Conservation (phyloP, 192 early-diverging fungal genomes). For the Lobosporangium transversale region DNA sequence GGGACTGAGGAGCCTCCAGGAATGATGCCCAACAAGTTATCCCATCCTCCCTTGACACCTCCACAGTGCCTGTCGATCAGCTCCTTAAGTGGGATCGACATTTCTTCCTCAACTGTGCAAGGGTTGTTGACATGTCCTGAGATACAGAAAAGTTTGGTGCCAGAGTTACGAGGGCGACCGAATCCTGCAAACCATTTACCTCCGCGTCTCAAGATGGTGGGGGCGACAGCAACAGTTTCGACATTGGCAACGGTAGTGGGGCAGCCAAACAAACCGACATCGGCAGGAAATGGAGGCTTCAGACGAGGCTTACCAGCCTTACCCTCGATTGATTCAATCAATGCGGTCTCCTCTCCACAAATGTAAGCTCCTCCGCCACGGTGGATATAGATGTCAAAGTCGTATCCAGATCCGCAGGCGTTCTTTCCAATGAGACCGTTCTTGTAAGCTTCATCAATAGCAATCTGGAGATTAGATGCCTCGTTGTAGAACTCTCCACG, state of each 20-base stretch:
- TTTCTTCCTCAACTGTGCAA: constrained; percentile 98
- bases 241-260: constrained; percentile 99
- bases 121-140: constrained; percentile 98
- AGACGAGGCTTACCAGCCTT: constrained; percentile 98
- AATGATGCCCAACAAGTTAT: constrained; percentile 97
- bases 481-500: constrained; percentile 98
- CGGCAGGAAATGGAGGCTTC: constrained; percentile 99
- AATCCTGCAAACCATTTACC: constrained; percentile 95
- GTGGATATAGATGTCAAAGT: constrained; percentile 98
- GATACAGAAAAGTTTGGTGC: constrained; percentile 98
- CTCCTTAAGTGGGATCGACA: constrained; percentile 95
- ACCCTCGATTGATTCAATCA: constrained; percentile 92
- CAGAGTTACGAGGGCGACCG: constrained; percentile 91
- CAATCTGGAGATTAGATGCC: constrained; percentile 89
- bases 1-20: constrained; percentile 98
- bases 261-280: constrained; percentile 98
- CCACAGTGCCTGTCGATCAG: constrained; percentile 95
- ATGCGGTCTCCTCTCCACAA: constrained; percentile 95
- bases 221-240: constrained; percentile 98
- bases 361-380: constrained; percentile 98
- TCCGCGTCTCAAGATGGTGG: constrained; percentile 86
- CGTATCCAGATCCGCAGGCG: constrained; percentile 94
- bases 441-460: constrained; percentile 98
- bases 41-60: constrained; percentile 98
- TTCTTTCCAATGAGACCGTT: constrained; percentile 98